Evolutionary conservation across 345 rosid genomes (phyloP).

Genomic region (Salix purpurea): DNA sequence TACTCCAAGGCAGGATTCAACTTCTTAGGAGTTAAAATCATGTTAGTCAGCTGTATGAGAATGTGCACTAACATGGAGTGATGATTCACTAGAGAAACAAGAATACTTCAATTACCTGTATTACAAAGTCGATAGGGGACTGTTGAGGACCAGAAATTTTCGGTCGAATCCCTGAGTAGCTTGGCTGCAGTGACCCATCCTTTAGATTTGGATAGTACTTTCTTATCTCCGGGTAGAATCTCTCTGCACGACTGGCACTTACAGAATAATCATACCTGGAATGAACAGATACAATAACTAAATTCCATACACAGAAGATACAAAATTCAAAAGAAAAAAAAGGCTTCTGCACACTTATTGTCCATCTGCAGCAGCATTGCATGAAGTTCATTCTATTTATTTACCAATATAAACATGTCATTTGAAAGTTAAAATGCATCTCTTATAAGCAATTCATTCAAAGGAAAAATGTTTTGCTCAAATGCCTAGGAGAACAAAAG

Average conservation of each 20-base stretch:
- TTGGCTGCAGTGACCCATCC: constrained; percentile 67
- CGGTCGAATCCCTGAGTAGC: constrained; percentile 84
- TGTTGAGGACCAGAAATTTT: constrained; percentile 76
- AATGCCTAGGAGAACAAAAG: too few species aligned
- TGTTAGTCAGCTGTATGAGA: not conserved
- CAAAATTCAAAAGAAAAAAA: not conserved
- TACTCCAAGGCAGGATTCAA: too few species aligned
- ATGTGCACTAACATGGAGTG: not conserved
- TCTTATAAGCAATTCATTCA: too few species aligned
- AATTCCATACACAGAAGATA: not conserved
- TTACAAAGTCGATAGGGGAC: constrained; percentile 62
- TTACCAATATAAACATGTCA: too few species aligned
- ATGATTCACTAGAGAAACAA: not conserved
- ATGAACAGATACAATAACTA: not conserved
- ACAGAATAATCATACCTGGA: constrained; percentile 73
- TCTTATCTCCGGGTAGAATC: constrained; percentile 69
- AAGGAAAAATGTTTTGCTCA: too few species aligned
- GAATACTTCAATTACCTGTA: constrained; percentile 49
- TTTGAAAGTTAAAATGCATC: too few species aligned
- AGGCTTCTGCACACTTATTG: not conserved
- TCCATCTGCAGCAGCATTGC: not conserved
- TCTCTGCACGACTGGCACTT: constrained; percentile 40
- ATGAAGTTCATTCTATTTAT: not conserved
- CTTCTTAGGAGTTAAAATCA: not conserved
- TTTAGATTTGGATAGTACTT: constrained; percentile 73